These are phyloP conservation scores for Cyclotella choctawhatcheeana DNA, from an alignment of 108 stramenopile species.

Conservation along the genomic window DNA sequence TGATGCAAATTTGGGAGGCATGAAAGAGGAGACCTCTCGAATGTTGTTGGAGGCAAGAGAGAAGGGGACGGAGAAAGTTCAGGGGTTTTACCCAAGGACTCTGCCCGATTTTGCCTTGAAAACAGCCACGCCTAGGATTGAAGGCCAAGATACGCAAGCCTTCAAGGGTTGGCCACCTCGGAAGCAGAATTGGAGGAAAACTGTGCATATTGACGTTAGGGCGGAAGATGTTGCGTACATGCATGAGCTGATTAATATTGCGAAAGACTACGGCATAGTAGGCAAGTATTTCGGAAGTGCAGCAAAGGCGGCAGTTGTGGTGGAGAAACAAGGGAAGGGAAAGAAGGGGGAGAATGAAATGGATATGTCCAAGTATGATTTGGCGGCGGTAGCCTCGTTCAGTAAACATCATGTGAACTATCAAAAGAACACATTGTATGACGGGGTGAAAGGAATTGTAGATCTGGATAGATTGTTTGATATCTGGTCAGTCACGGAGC, in stretches of 20 bases:
- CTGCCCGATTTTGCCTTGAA: neutral
- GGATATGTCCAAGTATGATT: neutral
- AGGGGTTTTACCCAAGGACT: neutral
- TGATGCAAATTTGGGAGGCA: neutral
- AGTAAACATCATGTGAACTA: slow-evolving; percentile 1
- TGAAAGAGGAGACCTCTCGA: neutral
- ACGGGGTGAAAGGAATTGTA: slow-evolving; percentile 9
- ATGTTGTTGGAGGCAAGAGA: neutral
- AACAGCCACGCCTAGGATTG: neutral
- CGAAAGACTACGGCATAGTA: neutral
- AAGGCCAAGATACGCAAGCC: neutral
- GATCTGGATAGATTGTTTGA: neutral
- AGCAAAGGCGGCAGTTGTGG: neutral
- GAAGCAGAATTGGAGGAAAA: neutral
- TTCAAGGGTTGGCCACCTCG: neutral
- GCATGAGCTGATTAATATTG: neutral
- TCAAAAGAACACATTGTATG: neutral
- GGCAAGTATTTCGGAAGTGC: neutral
- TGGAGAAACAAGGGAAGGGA: neutral
- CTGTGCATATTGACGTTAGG: neutral
- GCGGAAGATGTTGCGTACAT: neutral
- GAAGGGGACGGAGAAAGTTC: neutral
- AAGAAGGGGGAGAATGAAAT: neutral
- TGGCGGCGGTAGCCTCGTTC: neutral
- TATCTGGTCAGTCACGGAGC: neutral